Evolutionary conservation across 169 alveolate genomes (phyloP).

Genomic region (Theileria luwenshuni): DNA sequence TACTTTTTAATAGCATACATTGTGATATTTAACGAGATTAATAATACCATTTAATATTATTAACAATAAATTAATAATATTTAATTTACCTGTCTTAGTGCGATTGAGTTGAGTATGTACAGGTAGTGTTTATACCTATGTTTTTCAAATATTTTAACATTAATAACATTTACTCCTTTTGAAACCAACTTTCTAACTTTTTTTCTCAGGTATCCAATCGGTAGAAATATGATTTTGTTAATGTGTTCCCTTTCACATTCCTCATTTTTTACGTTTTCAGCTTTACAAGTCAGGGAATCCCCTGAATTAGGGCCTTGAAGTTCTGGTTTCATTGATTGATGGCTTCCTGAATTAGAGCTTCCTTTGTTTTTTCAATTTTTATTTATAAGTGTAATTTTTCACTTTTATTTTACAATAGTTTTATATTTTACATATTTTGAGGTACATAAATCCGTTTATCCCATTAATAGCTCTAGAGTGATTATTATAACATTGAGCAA

Average conservation of each 20-base stretch:
- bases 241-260: too few species aligned
- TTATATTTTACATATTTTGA: too few species aligned
- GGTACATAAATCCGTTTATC: conserved; percentile 18
- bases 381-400: too few species aligned
- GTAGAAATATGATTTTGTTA: neutral
- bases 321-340: too few species aligned
- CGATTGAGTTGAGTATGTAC: neutral
- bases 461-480: conserved; percentile 48
- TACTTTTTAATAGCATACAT: too few species aligned
- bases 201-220: neutral
- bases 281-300: too few species aligned
- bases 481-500: conserved; percentile 47
- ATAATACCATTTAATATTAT: neutral
- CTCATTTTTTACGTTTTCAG: too few species aligned
- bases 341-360: too few species aligned
- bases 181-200: neutral
- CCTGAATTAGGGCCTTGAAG: too few species aligned
- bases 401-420: too few species aligned
- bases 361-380: too few species aligned
- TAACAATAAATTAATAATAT: neutral
- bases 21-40: neutral
- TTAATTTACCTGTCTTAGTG: neutral
- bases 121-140: neutral
- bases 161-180: neutral
- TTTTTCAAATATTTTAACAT: neutral